Conservation (phyloP, 2,329 filamentous ascomycete species). For the Neonectria sp. region DNA sequence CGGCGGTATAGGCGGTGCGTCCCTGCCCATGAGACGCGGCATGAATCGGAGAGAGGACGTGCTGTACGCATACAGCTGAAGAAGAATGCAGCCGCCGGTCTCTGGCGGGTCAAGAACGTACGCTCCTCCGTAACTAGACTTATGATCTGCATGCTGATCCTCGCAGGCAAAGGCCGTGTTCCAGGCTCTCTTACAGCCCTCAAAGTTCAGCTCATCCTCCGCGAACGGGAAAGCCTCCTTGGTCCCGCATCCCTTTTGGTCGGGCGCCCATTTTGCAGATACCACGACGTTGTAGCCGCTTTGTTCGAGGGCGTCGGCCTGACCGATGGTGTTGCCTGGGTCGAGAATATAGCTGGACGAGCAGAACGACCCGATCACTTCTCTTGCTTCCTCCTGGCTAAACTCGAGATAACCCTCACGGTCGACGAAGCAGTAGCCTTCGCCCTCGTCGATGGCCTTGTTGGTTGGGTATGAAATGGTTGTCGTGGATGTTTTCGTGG, state of each 20-base stretch:
- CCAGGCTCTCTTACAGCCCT: background rate
- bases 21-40: background rate
- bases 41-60: constrained; percentile 18
- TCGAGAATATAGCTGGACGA: constrained; percentile 25
- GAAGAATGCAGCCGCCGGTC: constrained; percentile 25
- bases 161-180: constrained; percentile 15
- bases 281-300: constrained; percentile 20
- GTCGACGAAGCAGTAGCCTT: constrained; percentile 22
- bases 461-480: constrained; percentile 24
- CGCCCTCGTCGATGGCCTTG: constrained; percentile 13
- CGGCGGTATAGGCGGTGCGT: constrained; percentile 1
- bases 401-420: constrained; percentile 16
- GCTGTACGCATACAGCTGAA: constrained; percentile 28
- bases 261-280: constrained; percentile 29
- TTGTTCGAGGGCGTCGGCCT: constrained; percentile 14
- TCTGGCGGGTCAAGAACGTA: constrained; percentile 25
- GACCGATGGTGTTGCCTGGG: constrained; percentile 14
- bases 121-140: constrained; percentile 23
- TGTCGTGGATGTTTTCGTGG: constrained; percentile 7
- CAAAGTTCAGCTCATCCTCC: background rate
- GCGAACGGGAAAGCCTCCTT: constrained; percentile 25
- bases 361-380: constrained; percentile 28
- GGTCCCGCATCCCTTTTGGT: constrained; percentile 22
- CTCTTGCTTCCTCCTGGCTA: background rate
- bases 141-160: background rate